These are phyloP conservation scores for Kwoniella shivajii DNA, from an alignment of 1,284 basidiomycete genomes.

Conservation along the genomic window DNA sequence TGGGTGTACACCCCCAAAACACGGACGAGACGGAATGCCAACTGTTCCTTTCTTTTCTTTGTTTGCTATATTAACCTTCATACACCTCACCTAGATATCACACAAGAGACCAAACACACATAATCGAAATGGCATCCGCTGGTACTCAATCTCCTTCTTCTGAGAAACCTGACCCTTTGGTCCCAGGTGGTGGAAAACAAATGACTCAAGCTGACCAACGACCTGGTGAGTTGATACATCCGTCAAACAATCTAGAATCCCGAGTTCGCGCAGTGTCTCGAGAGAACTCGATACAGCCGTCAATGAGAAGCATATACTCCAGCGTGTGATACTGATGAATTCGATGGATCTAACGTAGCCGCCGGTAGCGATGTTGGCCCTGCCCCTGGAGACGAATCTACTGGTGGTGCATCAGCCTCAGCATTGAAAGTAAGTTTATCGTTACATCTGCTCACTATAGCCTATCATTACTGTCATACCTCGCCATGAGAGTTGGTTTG, in stretches of 20 bases:
- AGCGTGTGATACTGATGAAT: too few relatives aligned
- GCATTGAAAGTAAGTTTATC: conserved; percentile 16
- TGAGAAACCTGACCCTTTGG: conserved; percentile 20
- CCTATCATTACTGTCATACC: too few relatives aligned
- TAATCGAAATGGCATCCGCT: conserved; percentile 19
- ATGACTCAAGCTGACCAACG: conserved; percentile 29
- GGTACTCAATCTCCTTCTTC: conserved; percentile 25
- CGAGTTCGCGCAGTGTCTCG: background rate
- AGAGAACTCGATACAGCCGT: background rate
- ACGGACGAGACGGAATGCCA: background rate
- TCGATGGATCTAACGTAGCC: background rate
- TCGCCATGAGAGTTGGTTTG: too few relatives aligned
- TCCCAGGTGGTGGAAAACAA: conserved; percentile 19
- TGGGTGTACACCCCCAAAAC: too few relatives aligned
- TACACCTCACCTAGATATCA: background rate
- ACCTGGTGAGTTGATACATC: conserved; percentile 21
- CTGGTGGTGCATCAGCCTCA: conserved; percentile 8
- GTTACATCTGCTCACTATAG: background rate
- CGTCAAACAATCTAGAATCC: background rate
- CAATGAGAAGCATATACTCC: background rate
- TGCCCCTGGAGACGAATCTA: conserved; percentile 14
- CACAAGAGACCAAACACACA: conserved; percentile 5
- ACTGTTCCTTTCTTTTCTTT: background rate
- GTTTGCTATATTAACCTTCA: background rate
- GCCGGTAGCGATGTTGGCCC: conserved; percentile 6